A percentile compares a stretch with the other conserved stretches of the same genome.
phyloP scores from a whole-genome alignment of 2,329 filamentous ascomycete species.

The Aspergillus sp. region DNA sequence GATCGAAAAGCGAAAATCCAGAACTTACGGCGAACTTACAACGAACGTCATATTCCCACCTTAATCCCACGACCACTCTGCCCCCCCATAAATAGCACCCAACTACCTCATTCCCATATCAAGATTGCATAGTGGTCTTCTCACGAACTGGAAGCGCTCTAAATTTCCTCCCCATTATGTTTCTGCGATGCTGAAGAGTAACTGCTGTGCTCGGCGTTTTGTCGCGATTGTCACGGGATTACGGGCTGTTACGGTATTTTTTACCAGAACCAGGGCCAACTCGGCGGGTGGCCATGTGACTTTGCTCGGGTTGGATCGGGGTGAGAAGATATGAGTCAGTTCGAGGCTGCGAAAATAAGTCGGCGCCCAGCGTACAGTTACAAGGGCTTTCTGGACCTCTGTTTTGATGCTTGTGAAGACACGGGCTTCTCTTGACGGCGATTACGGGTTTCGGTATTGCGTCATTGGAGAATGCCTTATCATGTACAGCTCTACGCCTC shows the following conservation, averaged over 20 bases:
- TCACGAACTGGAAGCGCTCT: slow-evolving; percentile 20
- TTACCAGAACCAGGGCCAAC: too few species aligned
- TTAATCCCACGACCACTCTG: not conserved
- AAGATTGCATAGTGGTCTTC: not conserved
- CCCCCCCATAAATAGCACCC: not conserved
- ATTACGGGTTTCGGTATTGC: too few species aligned
- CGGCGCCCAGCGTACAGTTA: too few species aligned
- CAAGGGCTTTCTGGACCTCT: too few species aligned
- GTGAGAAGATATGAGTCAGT: slow-evolving; percentile 3
- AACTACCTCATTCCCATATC: not conserved
- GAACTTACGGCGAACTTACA: slow-evolving; percentile 6
- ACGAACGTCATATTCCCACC: too few species aligned
- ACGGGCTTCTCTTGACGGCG: too few species aligned
- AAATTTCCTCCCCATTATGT: slow-evolving; percentile 25
- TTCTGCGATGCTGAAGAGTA: not conserved
- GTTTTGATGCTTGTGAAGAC: too few species aligned
- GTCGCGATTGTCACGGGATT: not conserved
- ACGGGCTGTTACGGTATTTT: not conserved
- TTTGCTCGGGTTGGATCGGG: slow-evolving; percentile 17
- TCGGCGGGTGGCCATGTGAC: slow-evolving; percentile 15
- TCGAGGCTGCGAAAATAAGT: too few species aligned
- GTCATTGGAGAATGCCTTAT: too few species aligned
- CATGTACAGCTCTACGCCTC: too few species aligned
- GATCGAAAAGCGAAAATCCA: not conserved
- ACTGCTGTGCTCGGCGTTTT: not conserved